These are phyloP conservation scores for Paecilomyces sp. DNA, from an alignment of 2,329 filamentous ascomycete genomes.

Conservation along the genomic window DNA sequence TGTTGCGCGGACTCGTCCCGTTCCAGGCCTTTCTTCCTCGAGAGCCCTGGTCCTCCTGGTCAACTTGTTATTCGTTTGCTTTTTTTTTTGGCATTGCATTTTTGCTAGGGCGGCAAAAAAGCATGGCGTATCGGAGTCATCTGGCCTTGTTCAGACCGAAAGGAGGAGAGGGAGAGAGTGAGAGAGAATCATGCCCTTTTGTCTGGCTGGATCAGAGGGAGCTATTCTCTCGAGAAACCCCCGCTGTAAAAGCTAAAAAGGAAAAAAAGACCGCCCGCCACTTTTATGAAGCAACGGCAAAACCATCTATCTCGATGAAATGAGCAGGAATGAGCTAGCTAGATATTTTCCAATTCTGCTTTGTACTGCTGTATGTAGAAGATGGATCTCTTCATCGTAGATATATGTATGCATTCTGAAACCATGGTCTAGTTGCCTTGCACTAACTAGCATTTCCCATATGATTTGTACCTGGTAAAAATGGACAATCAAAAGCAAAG, in stretches of 20 bases:
- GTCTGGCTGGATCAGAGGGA: constrained; percentile 1
- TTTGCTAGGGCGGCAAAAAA: constrained; percentile 9
- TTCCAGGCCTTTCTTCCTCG: not conserved
- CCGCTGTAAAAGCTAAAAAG: constrained; percentile 5
- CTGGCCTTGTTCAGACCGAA: constrained; percentile 19
- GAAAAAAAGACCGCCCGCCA: constrained; percentile 3
- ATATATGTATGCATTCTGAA: not conserved
- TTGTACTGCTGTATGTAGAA: not conserved
- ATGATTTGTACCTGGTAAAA: not conserved
- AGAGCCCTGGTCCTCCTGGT: not conserved
- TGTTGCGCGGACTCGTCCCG: constrained; percentile 11
- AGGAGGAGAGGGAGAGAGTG: constrained; percentile 8
- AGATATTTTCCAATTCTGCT: not conserved
- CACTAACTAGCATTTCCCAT: not conserved
- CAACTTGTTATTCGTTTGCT: constrained; percentile 1
- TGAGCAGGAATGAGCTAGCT: constrained; percentile 20
- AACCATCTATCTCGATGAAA: constrained; percentile 22
- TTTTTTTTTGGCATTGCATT: constrained; percentile 8
- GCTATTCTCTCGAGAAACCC: constrained; percentile 1
- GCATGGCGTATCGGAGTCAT: constrained; percentile 28
- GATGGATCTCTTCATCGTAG: not conserved
- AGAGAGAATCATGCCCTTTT: constrained; percentile 2
- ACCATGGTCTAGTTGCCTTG: not conserved
- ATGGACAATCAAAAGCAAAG: not conserved
- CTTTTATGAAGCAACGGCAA: constrained; percentile 20